These are phyloP conservation scores for Rutstroemia sydowiana DNA, from an alignment of 2,329 filamentous ascomycete genomes.

Conservation along the genomic window DNA sequence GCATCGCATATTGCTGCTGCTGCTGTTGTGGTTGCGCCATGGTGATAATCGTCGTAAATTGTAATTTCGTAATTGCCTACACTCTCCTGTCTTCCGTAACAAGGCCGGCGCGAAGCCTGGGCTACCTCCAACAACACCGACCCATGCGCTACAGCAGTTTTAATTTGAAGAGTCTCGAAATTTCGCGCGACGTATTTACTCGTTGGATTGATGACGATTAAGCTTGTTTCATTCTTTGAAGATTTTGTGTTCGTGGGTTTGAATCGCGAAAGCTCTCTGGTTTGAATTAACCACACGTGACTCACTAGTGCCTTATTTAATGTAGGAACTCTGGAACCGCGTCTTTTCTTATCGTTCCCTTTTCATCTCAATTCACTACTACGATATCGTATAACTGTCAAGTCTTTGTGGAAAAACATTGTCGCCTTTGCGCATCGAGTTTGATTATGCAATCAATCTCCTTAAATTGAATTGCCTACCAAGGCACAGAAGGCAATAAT, in stretches of 20 bases:
- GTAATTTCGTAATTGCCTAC: conserved; percentile 12
- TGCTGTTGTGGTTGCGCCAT: conserved; percentile 32
- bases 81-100: conserved; percentile 20
- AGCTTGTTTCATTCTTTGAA: background rate
- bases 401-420: no score
- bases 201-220: conserved; percentile 9
- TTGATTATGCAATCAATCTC: background rate
- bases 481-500: background rate
- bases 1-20: conserved; percentile 33
- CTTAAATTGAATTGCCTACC: conserved; percentile 1
- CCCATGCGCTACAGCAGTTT: conserved; percentile 20
- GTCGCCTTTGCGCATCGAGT: background rate
- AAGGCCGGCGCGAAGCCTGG: conserved; percentile 28
- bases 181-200: conserved; percentile 5
- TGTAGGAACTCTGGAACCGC: conserved; percentile 7
- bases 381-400: no score
- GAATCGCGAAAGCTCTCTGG: conserved; percentile 9
- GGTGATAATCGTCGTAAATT: conserved; percentile 9
- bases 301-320: background rate
- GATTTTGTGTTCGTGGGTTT: conserved; percentile 7
- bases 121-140: conserved; percentile 19
- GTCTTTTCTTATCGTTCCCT: conserved; percentile 2
- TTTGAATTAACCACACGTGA: conserved; percentile 4
- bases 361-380: background rate
- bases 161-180: background rate